These are phyloP conservation scores for Taxillus chinensis DNA, from an alignment of 164 flowering plant species.

Conservation along the genomic window DNA sequence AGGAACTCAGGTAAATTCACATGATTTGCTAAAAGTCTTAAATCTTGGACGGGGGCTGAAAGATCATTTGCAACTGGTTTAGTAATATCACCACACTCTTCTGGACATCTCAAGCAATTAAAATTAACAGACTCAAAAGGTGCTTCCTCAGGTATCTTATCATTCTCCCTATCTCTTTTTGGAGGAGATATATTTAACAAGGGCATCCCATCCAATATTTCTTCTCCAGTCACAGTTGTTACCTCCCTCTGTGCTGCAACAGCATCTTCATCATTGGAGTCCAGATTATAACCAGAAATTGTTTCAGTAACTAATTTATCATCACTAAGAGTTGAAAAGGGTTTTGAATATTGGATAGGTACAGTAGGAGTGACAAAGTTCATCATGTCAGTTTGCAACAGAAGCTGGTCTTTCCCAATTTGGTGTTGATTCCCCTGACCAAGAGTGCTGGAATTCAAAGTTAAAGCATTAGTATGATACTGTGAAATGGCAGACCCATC, in stretches of 20 bases:
- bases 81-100: constrained; percentile 14
- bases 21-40: constrained; percentile 19
- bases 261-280: constrained; percentile 5
- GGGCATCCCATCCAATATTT: constrained; percentile 12
- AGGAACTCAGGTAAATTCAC: constrained; percentile 66
- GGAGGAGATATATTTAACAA: constrained; percentile 9
- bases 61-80: constrained; percentile 17
- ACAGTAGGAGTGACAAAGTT: background rate
- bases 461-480: background rate
- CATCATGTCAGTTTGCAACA: background rate
- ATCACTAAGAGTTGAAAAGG: constrained; percentile 12
- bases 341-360: background rate
- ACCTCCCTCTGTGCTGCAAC: constrained; percentile 17
- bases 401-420: background rate
- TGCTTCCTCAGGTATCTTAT: constrained; percentile 8
- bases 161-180: constrained; percentile 11
- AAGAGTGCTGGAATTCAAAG: background rate
- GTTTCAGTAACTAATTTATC: constrained; percentile 18
- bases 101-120: constrained; percentile 15
- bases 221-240: constrained; percentile 15
- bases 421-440: background rate
- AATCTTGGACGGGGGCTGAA: constrained; percentile 19
- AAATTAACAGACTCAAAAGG: constrained; percentile 12
- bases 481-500: background rate
- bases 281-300: constrained; percentile 13